Conservation (phyloP, 2,329 filamentous ascomycete species). For the Huntiella moniliformis region DNA sequence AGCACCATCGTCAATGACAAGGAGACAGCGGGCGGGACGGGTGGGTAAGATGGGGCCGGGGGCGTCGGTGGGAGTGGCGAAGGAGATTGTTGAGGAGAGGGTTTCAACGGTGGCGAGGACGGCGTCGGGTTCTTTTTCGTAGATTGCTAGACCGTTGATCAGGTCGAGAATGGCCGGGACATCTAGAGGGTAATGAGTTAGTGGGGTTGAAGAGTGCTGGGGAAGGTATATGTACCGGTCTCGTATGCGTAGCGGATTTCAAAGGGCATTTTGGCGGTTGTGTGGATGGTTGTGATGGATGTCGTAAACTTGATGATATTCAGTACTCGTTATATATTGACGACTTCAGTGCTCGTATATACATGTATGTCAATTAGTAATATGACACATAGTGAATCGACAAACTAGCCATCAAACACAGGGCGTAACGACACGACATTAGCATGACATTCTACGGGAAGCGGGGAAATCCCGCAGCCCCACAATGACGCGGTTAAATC, state of each 20-base stretch:
- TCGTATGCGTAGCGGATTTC: not conserved
- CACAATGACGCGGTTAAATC: too few species aligned
- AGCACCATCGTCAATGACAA: conserved; percentile 35
- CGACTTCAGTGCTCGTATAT: too few species aligned
- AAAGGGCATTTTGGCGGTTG: not conserved
- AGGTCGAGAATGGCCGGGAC: conserved; percentile 62
- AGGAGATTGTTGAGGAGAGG: conserved; percentile 59
- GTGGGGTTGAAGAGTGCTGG: not conserved
- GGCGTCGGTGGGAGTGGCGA: conserved; percentile 35
- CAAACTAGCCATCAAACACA: too few species aligned
- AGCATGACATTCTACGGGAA: too few species aligned
- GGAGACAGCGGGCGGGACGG: conserved; percentile 56
- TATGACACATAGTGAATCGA: too few species aligned
- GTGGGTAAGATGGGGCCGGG: conserved; percentile 28
- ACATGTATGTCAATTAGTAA: too few species aligned
- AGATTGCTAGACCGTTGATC: conserved; percentile 71
- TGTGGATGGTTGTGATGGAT: too few species aligned
- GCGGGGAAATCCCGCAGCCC: too few species aligned
- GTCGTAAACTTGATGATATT: too few species aligned
- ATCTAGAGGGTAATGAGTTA: conserved; percentile 35
- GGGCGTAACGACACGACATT: too few species aligned
- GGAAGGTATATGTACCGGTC: not conserved
- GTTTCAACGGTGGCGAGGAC: conserved; percentile 64
- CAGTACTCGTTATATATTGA: too few species aligned
- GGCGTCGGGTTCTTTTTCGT: conserved; percentile 57